Conservation (phyloP, 2,329 filamentous ascomycete genomes). For the Cadophora luteo-olivacea region DNA sequence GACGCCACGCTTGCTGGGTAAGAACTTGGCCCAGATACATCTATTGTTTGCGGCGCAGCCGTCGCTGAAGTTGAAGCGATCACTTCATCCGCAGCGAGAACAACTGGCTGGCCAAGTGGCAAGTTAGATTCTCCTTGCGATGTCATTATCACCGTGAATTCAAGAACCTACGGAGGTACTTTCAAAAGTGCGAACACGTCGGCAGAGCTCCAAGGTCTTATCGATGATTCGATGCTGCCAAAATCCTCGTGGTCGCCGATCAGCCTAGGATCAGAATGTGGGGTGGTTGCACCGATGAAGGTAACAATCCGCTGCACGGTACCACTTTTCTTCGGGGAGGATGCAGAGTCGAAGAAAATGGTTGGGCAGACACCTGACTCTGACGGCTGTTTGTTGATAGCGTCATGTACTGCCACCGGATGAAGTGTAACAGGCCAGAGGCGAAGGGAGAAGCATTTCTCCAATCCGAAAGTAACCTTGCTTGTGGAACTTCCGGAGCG, state of each 20-base stretch:
- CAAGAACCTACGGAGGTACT: too few species aligned
- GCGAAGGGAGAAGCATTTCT: neutral
- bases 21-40: neutral
- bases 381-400: neutral
- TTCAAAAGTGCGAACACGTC: neutral
- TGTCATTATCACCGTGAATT: neutral
- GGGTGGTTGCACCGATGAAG: neutral
- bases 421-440: neutral
- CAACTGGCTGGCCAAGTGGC: neutral
- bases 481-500: too few species aligned
- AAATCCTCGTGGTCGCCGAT: slow-evolving; percentile 1
- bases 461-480: neutral
- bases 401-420: slow-evolving; percentile 7
- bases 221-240: neutral
- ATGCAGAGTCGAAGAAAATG: neutral
- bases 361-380: neutral
- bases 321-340: neutral
- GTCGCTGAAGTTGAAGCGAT: neutral
- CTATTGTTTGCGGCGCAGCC: neutral
- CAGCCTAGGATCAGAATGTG: neutral
- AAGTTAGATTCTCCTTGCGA: neutral
- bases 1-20: neutral
- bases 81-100: neutral
- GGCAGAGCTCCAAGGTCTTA: neutral
- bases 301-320: neutral